phyloP scores from a whole-genome alignment of 2,329 filamentous ascomycete species.

The Hypoxylon sp. region DNA sequence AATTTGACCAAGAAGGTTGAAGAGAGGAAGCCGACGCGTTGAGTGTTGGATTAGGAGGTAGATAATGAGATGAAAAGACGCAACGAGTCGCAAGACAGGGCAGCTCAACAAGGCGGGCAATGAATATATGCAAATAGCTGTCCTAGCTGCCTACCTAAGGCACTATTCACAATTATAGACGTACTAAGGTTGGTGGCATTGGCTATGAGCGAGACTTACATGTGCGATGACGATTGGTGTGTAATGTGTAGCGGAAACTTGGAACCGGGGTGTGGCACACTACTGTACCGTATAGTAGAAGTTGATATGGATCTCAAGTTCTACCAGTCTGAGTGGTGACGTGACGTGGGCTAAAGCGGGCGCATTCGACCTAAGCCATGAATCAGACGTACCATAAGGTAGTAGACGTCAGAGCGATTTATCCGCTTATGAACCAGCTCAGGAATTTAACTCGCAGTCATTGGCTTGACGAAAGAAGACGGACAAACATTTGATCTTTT shows the following conservation, averaged over 20 bases:
- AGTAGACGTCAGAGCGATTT: not conserved
- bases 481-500: no score
- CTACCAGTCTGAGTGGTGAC: slow-evolving; percentile 24
- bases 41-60: not conserved
- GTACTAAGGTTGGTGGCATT: not conserved
- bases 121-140: slow-evolving; percentile 4
- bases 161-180: not conserved
- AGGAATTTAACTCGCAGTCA: not conserved
- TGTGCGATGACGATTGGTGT: slow-evolving; percentile 35
- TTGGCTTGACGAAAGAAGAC: not conserved
- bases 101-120: not conserved
- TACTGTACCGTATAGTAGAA: not conserved
- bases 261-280: slow-evolving; percentile 9
- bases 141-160: not conserved
- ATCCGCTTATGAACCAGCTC: not conserved
- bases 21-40: not conserved
- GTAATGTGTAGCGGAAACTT: slow-evolving; percentile 23
- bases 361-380: slow-evolving; percentile 18
- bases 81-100: not conserved
- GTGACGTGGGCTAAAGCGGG: slow-evolving; percentile 37
- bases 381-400: slow-evolving; percentile 7
- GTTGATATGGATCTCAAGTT: slow-evolving; percentile 30
- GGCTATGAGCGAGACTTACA: slow-evolving; percentile 17
- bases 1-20: not conserved
- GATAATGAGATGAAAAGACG: not conserved